Base-by-base conservation (phyloP, 2,329 filamentous ascomycete genomes). In the Ramularia endophylla region DNA sequence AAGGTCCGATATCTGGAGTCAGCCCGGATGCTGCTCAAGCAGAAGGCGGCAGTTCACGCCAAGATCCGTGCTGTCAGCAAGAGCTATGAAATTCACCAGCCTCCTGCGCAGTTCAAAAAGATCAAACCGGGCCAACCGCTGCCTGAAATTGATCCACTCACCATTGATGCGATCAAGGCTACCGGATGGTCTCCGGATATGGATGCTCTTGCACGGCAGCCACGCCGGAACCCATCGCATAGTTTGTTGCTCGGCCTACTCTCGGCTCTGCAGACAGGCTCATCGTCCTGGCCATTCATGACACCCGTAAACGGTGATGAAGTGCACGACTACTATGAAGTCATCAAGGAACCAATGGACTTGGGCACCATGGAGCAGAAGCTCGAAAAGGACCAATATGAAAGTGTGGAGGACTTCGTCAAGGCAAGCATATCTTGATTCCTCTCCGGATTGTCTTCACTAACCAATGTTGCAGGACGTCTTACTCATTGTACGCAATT, bases 281-380 rank as follows among this genome's bases (percentile, higher is more conserved):
- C 81, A 54, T 83, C 85, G 6, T 85, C 88, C 0, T 98, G 92
- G 92, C 92, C 92, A 0, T 98, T 98, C 71, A 76, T 92, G 22
- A 79, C 87, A 18, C 90, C 92, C 1, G 92, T 98, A 52, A 95
- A 94, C 62, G 82, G 84, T 52, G 92, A 98, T 57, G 92, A 97
- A 53, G 92, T 98, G 0, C 81, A 87, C n/a, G 92, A 98, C 64
- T 98, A 98, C 68, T 97, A 97, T 70, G 87, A 95, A 45, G 89
- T 97, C 47, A 98, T 98, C 71, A 89, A 89, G 61, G 85, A 95
- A 63, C 92, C 92, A 27, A 98, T 98, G 92, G 92, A 95, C 61
- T 73, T 95, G 35, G 83, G 79, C 35, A 95, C 89, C 15, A 97
- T 98, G 90, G 92, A 97, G 65, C 81, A 80, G 54, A 94, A 94